Evolutionary conservation across 805 yeast species (phyloP).

Genomic region (Metschnikowia peoriensis): DNA sequence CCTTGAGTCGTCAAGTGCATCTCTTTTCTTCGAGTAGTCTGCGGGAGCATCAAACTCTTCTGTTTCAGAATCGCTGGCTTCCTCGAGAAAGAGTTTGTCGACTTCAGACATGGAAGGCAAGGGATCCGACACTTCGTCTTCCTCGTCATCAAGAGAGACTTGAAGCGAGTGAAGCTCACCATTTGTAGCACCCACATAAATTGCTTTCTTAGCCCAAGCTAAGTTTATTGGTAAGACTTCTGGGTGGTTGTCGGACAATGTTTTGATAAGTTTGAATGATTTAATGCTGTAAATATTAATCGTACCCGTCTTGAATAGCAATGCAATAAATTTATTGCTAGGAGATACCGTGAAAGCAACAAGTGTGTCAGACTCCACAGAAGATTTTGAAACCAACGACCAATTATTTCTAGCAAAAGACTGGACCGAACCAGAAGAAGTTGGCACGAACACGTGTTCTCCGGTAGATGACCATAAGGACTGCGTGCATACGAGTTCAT

Average conservation of each 20-base stretch:
- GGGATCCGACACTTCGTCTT: conserved; percentile 5
- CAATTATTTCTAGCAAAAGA: conserved; percentile 43
- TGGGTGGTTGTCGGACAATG: conserved; percentile 26
- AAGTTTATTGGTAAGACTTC: conserved; percentile 25
- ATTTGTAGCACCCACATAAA: conserved; percentile 43
- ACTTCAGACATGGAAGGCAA: conserved; percentile 10
- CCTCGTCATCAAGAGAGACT: conserved; percentile 9
- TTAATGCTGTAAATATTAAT: conserved; percentile 56
- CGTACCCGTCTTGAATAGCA: conserved; percentile 50
- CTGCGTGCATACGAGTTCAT: conserved; percentile 48
- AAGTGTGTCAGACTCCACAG: conserved; percentile 1
- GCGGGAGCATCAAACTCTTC: conserved; percentile 25
- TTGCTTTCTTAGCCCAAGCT: conserved; percentile 25
- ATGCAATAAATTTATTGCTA: conserved; percentile 58
- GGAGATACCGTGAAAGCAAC: conserved; percentile 62
- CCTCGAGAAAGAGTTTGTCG: conserved; percentile 18
- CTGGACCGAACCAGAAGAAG: conserved; percentile 46
- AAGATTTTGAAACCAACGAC: conserved; percentile 14
- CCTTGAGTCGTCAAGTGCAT: conserved; percentile 33
- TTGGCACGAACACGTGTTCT: conserved; percentile 64
- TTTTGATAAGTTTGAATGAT: conserved; percentile 27
- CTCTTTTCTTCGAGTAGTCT: conserved; percentile 22
- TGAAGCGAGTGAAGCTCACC: conserved; percentile 37
- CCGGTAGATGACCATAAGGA: conserved; percentile 75
- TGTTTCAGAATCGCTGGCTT: conserved; percentile 17